These are phyloP conservation scores for Ciborinia camelliae DNA, from an alignment of 2,329 filamentous ascomycete species.

Conservation along the genomic window DNA sequence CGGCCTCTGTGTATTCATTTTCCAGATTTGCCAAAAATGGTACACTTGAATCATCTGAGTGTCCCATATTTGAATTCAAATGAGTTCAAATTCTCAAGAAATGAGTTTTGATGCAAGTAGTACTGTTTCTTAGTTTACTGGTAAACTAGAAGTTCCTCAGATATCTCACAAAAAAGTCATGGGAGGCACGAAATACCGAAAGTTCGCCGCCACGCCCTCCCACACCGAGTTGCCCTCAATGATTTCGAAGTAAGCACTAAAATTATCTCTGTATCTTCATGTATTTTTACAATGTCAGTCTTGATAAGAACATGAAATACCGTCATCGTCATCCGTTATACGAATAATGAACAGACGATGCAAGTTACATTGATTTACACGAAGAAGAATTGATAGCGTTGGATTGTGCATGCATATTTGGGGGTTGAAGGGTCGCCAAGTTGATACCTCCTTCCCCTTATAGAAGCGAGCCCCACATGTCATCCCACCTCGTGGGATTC, in stretches of 20 bases:
- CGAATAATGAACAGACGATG: neutral
- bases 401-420: slow-evolving; percentile 3
- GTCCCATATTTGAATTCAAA: neutral
- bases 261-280: neutral
- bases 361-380: neutral
- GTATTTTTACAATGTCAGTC: neutral
- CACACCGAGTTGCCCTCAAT: neutral
- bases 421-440: neutral
- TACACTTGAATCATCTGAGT: slow-evolving; percentile 13
- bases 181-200: neutral
- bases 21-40: slow-evolving; percentile 1
- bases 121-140: neutral
- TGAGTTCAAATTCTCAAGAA: neutral
- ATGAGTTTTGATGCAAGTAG: neutral
- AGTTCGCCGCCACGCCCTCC: neutral
- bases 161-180: neutral
- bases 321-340: too few species aligned
- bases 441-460: neutral
- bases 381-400: neutral
- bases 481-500: neutral
- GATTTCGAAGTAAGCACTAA: neutral
- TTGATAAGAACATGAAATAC: slow-evolving; percentile 5
- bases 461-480: slow-evolving; percentile 2
- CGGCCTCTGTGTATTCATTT: neutral
- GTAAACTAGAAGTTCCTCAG: neutral